Base-by-base conservation (phyloP, 2,329 filamentous ascomycete species). In the Didymella glomerata region DNA sequence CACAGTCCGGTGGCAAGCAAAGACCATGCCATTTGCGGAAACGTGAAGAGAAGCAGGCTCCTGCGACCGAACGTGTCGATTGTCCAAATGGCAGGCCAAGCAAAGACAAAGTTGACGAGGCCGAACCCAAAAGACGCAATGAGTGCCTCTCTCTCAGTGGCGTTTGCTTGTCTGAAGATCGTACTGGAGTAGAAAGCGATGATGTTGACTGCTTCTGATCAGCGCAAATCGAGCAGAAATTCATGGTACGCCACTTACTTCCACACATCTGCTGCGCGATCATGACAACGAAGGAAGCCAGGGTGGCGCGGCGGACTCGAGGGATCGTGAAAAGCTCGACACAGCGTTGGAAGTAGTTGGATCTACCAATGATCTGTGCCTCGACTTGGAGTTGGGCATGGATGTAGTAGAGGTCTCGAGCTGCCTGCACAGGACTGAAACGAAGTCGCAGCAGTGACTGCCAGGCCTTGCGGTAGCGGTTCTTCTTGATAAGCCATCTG, bases 61-160 rank as follows among this genome's bases (percentile, higher is more conserved):
- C 92, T 85, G 11, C 92, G 85, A 1, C 92, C 92, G 50, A 95
- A 84, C 18, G 85, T 87, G 77, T 96, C 92, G 64, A 96, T 92
- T n/a, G 92, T 81, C 24, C 87, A 80, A 56, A 96, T 85, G 11
- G 92, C 91, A 45, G 87, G 79, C 22, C 91, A 79, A 20, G 63
- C 61, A 30, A 63, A 63, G 20, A 61, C 51, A 18, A 64, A 62
- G 22, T 62, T 65, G 25, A 65, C 50, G 4, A 63, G 61, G 14
- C 54, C 62, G 48, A 62, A 65, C 7, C 50, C 65, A 10, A 52
- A 61, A 24, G 22, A 78, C 54, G 56, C 67, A 48, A 58, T 52
- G 16, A 69, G 51, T 3, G 65, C 64, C 22, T 67, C 54, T 13
- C 50, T 60, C 16, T 60, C 49, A n/a, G 59, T 60, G 27, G 66